These are phyloP conservation scores for Pythium apleroticum DNA, from an alignment of 352 stramenopile species.

Conservation along the genomic window DNA sequence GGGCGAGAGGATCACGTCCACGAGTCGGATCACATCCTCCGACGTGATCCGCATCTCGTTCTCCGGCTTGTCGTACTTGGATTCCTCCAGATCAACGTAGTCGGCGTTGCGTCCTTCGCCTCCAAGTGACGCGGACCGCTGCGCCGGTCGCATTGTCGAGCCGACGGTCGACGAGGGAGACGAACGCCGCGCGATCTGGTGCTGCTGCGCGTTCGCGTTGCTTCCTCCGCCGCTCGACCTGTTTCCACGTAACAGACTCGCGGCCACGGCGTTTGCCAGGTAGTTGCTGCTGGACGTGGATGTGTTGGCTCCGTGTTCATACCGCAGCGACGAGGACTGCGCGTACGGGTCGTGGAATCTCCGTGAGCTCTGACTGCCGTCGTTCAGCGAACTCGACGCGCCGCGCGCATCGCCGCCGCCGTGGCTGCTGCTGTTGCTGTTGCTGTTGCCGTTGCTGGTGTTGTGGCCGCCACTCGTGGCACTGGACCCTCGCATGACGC, in stretches of 20 bases:
- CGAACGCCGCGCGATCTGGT: slow-evolving; percentile 7
- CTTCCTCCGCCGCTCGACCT: background rate
- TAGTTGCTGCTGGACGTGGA: slow-evolving; percentile 18
- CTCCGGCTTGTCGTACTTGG: slow-evolving; percentile 35
- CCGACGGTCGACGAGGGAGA: slow-evolving; percentile 2
- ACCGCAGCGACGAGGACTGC: slow-evolving; percentile 7
- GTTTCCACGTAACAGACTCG: background rate
- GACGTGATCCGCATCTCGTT: slow-evolving; percentile 69
- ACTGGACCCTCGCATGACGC: slow-evolving; percentile 7
- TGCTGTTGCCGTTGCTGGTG: slow-evolving; percentile 13
- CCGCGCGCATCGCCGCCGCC: background rate
- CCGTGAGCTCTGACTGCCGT: slow-evolving; percentile 9
- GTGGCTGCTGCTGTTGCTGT: background rate
- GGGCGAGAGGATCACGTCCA: slow-evolving; percentile 71
- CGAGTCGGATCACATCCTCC: slow-evolving; percentile 70
- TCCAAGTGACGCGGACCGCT: background rate
- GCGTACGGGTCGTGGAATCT: slow-evolving; percentile 9
- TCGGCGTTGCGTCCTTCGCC: background rate
- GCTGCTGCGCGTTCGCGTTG: slow-evolving; percentile 2
- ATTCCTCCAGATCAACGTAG: slow-evolving; percentile 23
- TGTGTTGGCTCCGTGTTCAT: slow-evolving; percentile 11
- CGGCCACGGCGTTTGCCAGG: background rate
- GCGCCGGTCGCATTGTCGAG: background rate
- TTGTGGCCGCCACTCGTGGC: slow-evolving; percentile 7
- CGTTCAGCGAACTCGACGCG: slow-evolving; percentile 6